Evolutionary conservation across 139 green algal genomes (phyloP), one percentile per base, ranked within the genome.

Genomic region (Coelastrella sp.): DNA sequence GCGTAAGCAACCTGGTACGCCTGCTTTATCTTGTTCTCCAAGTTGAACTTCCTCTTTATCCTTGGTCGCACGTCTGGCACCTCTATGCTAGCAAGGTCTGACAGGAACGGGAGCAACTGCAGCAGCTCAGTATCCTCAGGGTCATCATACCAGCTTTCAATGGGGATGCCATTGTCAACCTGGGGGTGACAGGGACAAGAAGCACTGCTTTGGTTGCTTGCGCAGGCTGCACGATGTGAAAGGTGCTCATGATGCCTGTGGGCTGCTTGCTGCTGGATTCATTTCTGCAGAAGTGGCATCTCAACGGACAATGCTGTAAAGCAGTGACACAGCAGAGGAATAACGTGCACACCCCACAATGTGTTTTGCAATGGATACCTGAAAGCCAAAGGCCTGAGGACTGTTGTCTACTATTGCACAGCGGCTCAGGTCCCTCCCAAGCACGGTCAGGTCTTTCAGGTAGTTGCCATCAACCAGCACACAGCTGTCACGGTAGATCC

Each of bases 331-430:
- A 82, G 7, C 25, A 61, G 12, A 17, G 4, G 12, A 70, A 17
- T 17, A 70, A 70, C 63, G 15, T 70, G 15, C 63, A 14, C 63
- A 70, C 15, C 63, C 63, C 63, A 70, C 12, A 22, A 17, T 70
- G 63, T 70, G 63, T 17, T 70, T 80, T 80, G 75, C 15, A 20
- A 35, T 14, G n/a, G 65, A 6, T 88, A 94, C 90, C 93, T 98
- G 96, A 79, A 97, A 98, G 12, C 96, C 96, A 93, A 98, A 98
- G 0, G 84, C 84, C 84, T 97, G 95, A 17, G 97, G 97, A 1
- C 94, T 97, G 95, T 99, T 99, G 94, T 99, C 98, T 4, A 99
- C 92, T 65, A 99, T 99, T 73, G 97, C 87, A 59, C 96, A 98
- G 78, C 95, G 93, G 8, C 87, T 80, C 76, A 99, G 93, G 91